phyloP scores from a whole-genome alignment of 2,329 filamentous ascomycete genomes.

The Colletotrichum incanum region DNA sequence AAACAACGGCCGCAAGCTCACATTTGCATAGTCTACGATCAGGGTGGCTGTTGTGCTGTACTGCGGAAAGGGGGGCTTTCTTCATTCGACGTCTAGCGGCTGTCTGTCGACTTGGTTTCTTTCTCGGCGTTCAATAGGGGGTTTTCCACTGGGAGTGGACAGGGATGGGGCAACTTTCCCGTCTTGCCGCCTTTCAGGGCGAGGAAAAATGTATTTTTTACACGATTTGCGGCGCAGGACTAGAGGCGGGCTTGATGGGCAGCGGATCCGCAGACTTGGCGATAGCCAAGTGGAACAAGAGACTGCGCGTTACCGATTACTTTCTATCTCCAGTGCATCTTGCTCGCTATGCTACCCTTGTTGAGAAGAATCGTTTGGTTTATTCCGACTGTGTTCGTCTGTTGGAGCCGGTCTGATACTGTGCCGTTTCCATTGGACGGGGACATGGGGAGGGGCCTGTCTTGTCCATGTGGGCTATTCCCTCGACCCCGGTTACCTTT shows the following conservation, averaged over 20 bases:
- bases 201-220: neutral
- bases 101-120: neutral
- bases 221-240: neutral
- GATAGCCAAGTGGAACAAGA: neutral
- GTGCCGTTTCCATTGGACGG: neutral
- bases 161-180: neutral
- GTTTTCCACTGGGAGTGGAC: neutral
- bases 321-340: neutral
- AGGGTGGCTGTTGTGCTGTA: neutral
- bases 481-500: neutral
- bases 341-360: neutral
- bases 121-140: constrained; percentile 4
- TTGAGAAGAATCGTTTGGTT: neutral
- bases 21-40: neutral
- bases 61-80: neutral
- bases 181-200: constrained; percentile 2
- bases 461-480: neutral
- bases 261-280: neutral
- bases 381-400: neutral
- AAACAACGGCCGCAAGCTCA: neutral
- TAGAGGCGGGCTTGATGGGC: neutral
- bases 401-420: neutral
- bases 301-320: neutral
- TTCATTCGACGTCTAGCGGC: neutral
- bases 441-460: neutral